Conservation (phyloP, 176 grass and related monocot genomes). For the Cenchrus purpureus region DNA sequence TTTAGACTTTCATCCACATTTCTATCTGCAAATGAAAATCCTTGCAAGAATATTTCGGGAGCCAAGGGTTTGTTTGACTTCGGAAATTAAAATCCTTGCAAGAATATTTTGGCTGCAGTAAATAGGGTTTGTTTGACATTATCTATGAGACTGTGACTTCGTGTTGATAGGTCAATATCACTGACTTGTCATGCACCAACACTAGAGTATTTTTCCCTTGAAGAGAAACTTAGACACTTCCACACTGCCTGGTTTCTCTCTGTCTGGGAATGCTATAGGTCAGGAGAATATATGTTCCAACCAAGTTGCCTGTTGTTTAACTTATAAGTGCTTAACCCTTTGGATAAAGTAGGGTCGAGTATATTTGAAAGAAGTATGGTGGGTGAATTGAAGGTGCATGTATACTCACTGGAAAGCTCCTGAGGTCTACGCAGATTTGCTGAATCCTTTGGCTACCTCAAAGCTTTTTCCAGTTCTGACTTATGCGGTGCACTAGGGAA, state of each 20-base stretch:
- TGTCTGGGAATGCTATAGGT: slow-evolving; percentile 36
- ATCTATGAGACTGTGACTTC: slow-evolving; percentile 25
- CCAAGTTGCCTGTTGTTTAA: slow-evolving; percentile 50
- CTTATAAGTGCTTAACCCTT: slow-evolving; percentile 48
- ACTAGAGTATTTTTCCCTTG: slow-evolving; percentile 16
- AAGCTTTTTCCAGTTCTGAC: slow-evolving; percentile 25
- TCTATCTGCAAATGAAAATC: background rate
- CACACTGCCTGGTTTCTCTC: slow-evolving; percentile 3
- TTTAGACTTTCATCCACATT: background rate
- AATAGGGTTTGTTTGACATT: slow-evolving; percentile 46
- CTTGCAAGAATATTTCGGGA: background rate
- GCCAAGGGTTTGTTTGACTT: background rate
- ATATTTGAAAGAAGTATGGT: slow-evolving; percentile 35
- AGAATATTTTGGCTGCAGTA: background rate
- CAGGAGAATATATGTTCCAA: slow-evolving; percentile 41
- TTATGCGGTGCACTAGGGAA: background rate
- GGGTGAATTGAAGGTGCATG: slow-evolving; percentile 47
- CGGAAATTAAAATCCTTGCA: background rate
- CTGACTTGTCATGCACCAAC: slow-evolving; percentile 59
- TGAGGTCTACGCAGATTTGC: slow-evolving; percentile 33
- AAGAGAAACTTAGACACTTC: slow-evolving; percentile 20
- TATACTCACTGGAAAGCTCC: slow-evolving; percentile 49
- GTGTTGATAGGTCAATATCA: slow-evolving; percentile 55
- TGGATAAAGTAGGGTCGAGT: slow-evolving; percentile 51
- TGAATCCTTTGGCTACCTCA: slow-evolving; percentile 38